Base-by-base conservation (phyloP, 148 eudicot species). In the Fagopyrum homotropicum region DNA sequence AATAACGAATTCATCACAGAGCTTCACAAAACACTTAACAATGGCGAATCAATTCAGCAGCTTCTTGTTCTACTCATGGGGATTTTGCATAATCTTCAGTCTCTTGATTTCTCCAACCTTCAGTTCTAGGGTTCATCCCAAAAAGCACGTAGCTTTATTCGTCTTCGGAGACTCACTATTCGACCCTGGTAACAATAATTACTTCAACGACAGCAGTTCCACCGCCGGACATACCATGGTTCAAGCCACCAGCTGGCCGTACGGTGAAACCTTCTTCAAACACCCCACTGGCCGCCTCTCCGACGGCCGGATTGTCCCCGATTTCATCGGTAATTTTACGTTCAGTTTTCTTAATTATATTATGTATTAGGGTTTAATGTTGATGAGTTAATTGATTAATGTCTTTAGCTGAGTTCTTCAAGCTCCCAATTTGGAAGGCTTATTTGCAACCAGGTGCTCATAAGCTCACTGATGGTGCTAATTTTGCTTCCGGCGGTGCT, bases 121-220 rank as follows among this genome's bases (percentile, higher is more conserved):
- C 9, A 40, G 46, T n/a, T 40, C 71, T 6, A 63, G 16, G 6
- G 45, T 29, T 15, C 8, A 61, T 29, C 70, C 35, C 14, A 72
- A 6, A 4, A 69, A 45, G 47, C 75, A 30, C 48, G 77, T 63
- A 0, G 69, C 77, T 17, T 47, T 86, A 15, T 86, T 86, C 69
- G 74, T 86, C 40, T 82, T 86, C 45, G 89, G 89, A 9, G 87
- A 86, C 60, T 86, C 89, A 1, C 69, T 56, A n/a, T 82, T 82
- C 30, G 89, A 86, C 64, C 59, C 80, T 2, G 87, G 89, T 4
- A 84, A 82, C 76, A 84, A 85, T 74, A 82, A 80, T 26, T 84
- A 80, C 78, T 68, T 86, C 19, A 83, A 85, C 68, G 44, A 77
- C 40, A 68, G 68, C 26, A 78, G 79, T 16, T 52, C 68, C 48